phyloP scores from a whole-genome alignment of 2,329 filamentous ascomycete species.

The Penicillium fuscoglaucum region DNA sequence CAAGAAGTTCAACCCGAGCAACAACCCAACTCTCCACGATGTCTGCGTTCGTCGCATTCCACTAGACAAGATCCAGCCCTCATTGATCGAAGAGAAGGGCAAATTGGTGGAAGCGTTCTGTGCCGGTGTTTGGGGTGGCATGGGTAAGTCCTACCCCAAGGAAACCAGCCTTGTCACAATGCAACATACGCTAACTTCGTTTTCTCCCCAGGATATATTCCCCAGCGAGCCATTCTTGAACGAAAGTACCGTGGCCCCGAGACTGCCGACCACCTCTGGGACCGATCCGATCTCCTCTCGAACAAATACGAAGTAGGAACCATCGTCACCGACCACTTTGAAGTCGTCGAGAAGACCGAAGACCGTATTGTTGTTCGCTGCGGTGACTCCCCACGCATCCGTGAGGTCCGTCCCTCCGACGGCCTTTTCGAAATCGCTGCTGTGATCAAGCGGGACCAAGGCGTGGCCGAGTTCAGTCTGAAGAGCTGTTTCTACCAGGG shows the following conservation, averaged over 20 bases:
- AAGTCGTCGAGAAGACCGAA: slow-evolving; percentile 65
- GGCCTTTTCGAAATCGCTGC: slow-evolving; percentile 67
- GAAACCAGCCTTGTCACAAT: not conserved
- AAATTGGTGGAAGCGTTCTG: slow-evolving; percentile 66
- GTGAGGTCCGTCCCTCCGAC: slow-evolving; percentile 59
- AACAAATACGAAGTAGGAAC: slow-evolving; percentile 64
- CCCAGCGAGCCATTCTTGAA: slow-evolving; percentile 60
- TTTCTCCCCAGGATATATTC: slow-evolving; percentile 36
- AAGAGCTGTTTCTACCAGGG: slow-evolving; percentile 66
- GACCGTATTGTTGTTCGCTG: slow-evolving; percentile 63
- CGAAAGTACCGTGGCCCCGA: slow-evolving; percentile 59
- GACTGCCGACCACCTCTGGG: slow-evolving; percentile 64
- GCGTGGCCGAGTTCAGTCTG: slow-evolving; percentile 63
- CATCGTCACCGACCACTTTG: slow-evolving; percentile 68
- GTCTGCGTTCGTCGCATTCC: slow-evolving; percentile 64
- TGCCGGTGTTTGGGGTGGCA: slow-evolving; percentile 65
- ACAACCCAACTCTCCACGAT: slow-evolving; percentile 65
- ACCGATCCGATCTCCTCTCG: slow-evolving; percentile 53
- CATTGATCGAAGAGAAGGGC: slow-evolving; percentile 62
- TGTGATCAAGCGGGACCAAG: slow-evolving; percentile 58
- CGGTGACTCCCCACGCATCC: slow-evolving; percentile 63
- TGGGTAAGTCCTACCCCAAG: slow-evolving; percentile 51
- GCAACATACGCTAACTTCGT: not conserved
- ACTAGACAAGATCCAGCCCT: slow-evolving; percentile 63
- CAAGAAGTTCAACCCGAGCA: slow-evolving; percentile 60